These are phyloP conservation scores for Nicotiana sylvestris DNA, from an alignment of 257 asterid genomes.

Conservation along the genomic window DNA sequence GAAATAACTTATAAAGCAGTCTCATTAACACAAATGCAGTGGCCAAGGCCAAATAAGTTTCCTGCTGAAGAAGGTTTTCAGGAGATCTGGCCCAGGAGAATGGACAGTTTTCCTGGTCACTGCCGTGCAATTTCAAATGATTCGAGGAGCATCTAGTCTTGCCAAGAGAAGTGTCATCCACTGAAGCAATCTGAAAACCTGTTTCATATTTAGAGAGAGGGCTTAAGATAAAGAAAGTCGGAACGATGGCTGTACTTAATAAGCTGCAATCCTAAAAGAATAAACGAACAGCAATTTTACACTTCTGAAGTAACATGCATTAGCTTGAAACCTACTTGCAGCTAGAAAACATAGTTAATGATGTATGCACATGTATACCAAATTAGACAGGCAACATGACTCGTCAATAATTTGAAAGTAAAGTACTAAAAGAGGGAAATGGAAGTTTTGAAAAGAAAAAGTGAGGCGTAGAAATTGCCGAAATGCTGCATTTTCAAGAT, in stretches of 20 bases:
- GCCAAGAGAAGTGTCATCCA: slow-evolving; percentile 31
- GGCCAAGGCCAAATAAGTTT: slow-evolving; percentile 68
- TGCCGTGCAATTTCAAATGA: slow-evolving; percentile 22
- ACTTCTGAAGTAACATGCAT: neutral
- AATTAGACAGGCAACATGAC: neutral
- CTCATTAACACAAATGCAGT: slow-evolving; percentile 58
- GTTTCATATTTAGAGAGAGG: neutral
- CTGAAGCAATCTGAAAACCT: slow-evolving; percentile 39
- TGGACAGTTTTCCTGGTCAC: slow-evolving; percentile 56
- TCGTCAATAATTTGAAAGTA: neutral
- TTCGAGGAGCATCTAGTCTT: slow-evolving; percentile 38
- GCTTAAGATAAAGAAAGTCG: neutral
- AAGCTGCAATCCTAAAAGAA: neutral
- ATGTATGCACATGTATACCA: neutral
- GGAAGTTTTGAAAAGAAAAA: neutral
- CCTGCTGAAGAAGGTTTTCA: slow-evolving; percentile 62
- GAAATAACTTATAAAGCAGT: slow-evolving; percentile 41
- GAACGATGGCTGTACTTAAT: neutral
- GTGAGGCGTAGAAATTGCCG: neutral
- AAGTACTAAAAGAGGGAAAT: neutral
- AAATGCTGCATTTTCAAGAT: neutral
- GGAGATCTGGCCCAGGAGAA: slow-evolving; percentile 82
- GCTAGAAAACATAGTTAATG: neutral
- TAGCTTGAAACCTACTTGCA: neutral
- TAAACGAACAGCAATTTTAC: neutral